Evolutionary conservation across 176 grass and related monocot species (phyloP), one percentile per base, ranked within the genome.

Genomic region (Hyparrhenia diplandra): DNA sequence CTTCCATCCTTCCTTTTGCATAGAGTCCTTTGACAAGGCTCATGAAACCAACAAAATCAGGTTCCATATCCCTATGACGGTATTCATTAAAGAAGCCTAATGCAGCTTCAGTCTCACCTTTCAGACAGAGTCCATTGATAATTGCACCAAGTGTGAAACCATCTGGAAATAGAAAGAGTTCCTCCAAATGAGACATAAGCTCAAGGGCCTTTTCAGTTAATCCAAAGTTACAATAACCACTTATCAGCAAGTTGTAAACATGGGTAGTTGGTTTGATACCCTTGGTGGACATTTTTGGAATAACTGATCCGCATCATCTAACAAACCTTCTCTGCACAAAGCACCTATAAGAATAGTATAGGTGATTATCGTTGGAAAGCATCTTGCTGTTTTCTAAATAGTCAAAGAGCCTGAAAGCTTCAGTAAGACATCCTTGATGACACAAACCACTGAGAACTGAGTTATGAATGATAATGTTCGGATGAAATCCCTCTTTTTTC

Each of bases 1-100:
- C 89, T 78, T 97, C 94, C 85, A 92, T 84, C 85, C 94, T 97
- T 86, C 94, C 94, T 86, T 93, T 97, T 46, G 87, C 73, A 54
- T 92, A 94, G 21, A 97, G 81, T 71, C 91, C 94, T 85, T 90
- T 90, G 28, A 90, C 36, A 40, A 97, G 78, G 75, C 88, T 87
- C 85, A 94, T 73, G 42, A 92, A 97, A 64, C 94, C 94, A 20
- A 97, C 81, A 80, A 94, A 97, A 88, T 93, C 89, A 79, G 94
- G 94, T 55, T 71, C 45, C 62, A 86, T 81, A 12, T 77, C 85
- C 80, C 76, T 88, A 70, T 55, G 84, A 69, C 3, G 73, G 81
- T 85, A 87, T 75, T 90, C 87, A 88, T 14, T 85, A 80, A 88
- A 97, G 83, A 94, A 90, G 23, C 39, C 8, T 80, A 94, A 83